Evolutionary conservation across 345 rosid genomes (phyloP), one percentile per base, ranked within the genome.

Genomic region (Brassica rapa): DNA sequence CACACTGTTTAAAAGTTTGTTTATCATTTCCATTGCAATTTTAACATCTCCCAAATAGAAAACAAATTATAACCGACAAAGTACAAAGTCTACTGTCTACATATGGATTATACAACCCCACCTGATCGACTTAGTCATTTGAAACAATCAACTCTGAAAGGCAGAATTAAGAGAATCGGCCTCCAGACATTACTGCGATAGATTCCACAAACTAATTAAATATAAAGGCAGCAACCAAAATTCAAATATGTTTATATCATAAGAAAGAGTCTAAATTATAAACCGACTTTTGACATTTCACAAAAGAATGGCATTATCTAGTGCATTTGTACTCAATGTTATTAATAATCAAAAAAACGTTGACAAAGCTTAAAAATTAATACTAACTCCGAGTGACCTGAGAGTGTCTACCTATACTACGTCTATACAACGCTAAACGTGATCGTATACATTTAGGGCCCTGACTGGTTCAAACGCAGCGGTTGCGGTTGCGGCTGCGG

Each of bases 381-480:
- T 33, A 30, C n/a, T 21, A 68, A 46, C 25, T 21, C 49, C 61
- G 23, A 19, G 39, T 27, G 0, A 27, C 15, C 62, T 32, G 25
- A 68, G 61, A 29, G 67, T 66, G 60, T 15, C 59, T 6, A 53
- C 10, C 33, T 37, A 67, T 12, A 27, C 46, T 56, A 12, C 21
- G 41, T 53, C 33, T 35, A 10, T 5, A 65, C 24, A 35, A 66
- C 27, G 6, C 37, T 35, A 55, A 68, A 68, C n/a, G 63, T 69
- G 80, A 62, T 3, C 55, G 73, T 59, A 68, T 67, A 75, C 67
- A 30, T 30, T 19, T n/a, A n/a, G n/a, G n/a, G n/a, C n/a, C n/a
- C n/a, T n/a, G n/a, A n/a, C n/a, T n/a, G n/a, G n/a, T n/a, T n/a
- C n/a, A n/a, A n/a, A n/a, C n/a, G n/a, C n/a, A n/a, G n/a, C n/a